Base-by-base conservation (phyloP, 768 basidiomycete species). In the Psilocybe azurescens region DNA sequence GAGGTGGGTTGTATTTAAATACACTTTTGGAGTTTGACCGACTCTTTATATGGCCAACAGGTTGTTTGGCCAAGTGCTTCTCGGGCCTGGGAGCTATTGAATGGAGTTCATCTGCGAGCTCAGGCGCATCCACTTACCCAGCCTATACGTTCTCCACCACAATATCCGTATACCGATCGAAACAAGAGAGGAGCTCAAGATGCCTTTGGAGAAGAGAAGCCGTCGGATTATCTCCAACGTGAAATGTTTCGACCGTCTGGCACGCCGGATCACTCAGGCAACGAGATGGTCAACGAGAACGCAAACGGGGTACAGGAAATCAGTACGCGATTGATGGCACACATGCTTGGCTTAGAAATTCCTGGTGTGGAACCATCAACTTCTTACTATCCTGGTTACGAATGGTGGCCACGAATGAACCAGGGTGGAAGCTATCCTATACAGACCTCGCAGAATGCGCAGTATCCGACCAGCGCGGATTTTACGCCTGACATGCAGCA, bases 31-130 rank as follows among this genome's bases (percentile, higher is more conserved):
- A n/a, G 60, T 33, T 7, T 33, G 49, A 61, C 53, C 39, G 29
- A 11, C 58, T 55, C 36, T 61, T 62, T 49, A 60, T 59, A 64
- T 60, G 46, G 39, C 24, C 28, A 13, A 44, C 14, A 90, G 90
- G 74, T 79, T 57, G 81, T 87, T 30, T 92, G 90, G 90, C 89
- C 90, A 1, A 89, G 85, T 67, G 89, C 89, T 20, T 77, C 80
- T 16, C 84, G 89, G 39, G 85, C 87, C 49, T 86, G 83, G 76
- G 87, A 89, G 47, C 76, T 92, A 30, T 74, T 92, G 54, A 84
- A 87, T 69, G 89, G 89, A 9, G 88, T 85, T 39, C 85, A 87
- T 68, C 77, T 89, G 33, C 83, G 83, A 30, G 75, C 83, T 11
- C 66, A 68, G 41, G 64, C 67, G 52, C 66, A 62, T 18, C 65